Evolutionary conservation across 139 green algal species (phyloP).

Genomic region (Volvox reticuliferus): DNA sequence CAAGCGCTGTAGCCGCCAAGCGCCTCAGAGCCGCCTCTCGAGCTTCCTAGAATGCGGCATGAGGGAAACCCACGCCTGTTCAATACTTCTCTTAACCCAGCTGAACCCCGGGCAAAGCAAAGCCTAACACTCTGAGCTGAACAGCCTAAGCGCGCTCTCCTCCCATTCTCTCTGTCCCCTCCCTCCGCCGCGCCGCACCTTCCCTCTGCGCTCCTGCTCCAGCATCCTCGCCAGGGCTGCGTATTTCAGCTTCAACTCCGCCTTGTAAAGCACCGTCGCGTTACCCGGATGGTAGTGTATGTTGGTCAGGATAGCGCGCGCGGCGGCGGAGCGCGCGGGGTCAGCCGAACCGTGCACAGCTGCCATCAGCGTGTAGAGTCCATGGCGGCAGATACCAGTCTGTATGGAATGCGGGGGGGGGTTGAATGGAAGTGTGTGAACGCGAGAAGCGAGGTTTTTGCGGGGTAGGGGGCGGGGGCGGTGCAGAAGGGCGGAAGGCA

Average conservation of each 20-base stretch:
- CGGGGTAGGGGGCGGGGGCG: too few species aligned
- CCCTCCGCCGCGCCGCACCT: neutral
- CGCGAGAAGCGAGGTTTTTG: neutral
- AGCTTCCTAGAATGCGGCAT: slow-evolving; percentile 25
- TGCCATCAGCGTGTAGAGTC: slow-evolving; percentile 64
- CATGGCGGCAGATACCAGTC: slow-evolving; percentile 57
- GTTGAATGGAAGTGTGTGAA: neutral
- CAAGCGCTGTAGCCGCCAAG: neutral
- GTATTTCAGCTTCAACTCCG: slow-evolving; percentile 65
- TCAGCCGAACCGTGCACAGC: slow-evolving; percentile 51
- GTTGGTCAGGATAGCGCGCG: slow-evolving; percentile 58
- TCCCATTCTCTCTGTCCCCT: neutral
- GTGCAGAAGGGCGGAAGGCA: neutral
- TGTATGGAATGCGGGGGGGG: neutral
- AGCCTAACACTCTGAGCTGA: too few species aligned
- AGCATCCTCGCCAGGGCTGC: slow-evolving; percentile 45
- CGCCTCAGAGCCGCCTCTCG: slow-evolving; percentile 4
- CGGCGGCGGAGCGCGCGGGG: slow-evolving; percentile 49
- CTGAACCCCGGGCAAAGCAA: neutral
- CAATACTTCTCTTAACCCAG: neutral
- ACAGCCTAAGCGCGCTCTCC: too few species aligned
- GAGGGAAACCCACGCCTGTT: too few species aligned
- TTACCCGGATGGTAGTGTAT: slow-evolving; percentile 65
- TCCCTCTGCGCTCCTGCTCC: neutral
- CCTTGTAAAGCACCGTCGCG: slow-evolving; percentile 62